These are phyloP conservation scores for Chimonanthus salicifolius DNA, from an alignment of 164 flowering plant species.

Conservation along the genomic window DNA sequence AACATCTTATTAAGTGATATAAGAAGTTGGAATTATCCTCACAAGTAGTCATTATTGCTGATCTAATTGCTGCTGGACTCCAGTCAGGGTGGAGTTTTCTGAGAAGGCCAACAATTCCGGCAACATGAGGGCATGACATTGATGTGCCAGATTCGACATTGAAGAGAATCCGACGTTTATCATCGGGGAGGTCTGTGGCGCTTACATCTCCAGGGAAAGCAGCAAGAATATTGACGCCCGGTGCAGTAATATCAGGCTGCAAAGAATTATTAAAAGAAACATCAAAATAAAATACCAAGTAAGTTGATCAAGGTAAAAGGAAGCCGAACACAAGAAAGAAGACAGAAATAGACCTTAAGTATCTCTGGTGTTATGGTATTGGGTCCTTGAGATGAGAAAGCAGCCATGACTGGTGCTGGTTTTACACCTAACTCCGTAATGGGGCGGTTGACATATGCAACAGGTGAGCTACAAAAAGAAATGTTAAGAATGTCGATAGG, in stretches of 20 bases:
- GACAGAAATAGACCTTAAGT: constrained; percentile 46
- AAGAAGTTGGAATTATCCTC: background rate
- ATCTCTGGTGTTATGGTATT: constrained; percentile 49
- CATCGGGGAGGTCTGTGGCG: constrained; percentile 21
- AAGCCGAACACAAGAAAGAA: no score
- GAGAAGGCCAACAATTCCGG: constrained; percentile 63
- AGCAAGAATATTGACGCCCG: constrained; percentile 58
- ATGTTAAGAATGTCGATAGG: background rate
- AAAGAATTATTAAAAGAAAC: background rate
- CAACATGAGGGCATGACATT: constrained; percentile 64
- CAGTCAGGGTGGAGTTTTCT: constrained; percentile 36
- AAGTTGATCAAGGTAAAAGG: no score
- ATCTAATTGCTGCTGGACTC: constrained; percentile 64
- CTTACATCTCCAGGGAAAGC: constrained; percentile 30
- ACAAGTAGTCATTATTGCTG: constrained; percentile 78
- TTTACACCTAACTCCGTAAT: constrained; percentile 16
- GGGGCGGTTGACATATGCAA: background rate
- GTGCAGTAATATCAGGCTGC: constrained; percentile 73
- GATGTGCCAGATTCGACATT: constrained; percentile 49
- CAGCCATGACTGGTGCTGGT: constrained; percentile 68
- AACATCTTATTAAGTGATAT: background rate
- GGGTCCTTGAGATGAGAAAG: constrained; percentile 67
- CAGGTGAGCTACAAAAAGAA: background rate
- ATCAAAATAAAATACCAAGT: background rate
- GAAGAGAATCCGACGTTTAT: constrained; percentile 30